Base-by-base conservation (phyloP, 179 eudicot genomes). In the Gypsophila paniculata region DNA sequence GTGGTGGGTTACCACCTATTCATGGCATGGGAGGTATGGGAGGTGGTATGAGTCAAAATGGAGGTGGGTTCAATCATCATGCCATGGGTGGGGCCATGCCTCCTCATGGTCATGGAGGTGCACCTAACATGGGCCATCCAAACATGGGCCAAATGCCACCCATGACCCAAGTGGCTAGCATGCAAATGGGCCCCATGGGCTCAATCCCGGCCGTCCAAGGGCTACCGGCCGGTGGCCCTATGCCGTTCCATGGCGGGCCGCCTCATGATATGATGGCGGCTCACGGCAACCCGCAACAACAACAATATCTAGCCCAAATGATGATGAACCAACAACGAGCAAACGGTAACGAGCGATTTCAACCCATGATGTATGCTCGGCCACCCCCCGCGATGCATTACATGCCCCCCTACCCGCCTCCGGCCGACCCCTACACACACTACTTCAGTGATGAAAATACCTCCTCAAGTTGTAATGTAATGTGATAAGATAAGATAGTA, bases 291-390 rank as follows among this genome's bases (percentile, higher is more conserved):
- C 90, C 92, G 0, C 82, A 86, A 72, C 81, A 87, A 22, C 96
- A 90, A 59, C 98, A 93, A 49, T 90, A 89, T 64, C 0, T 93
- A 76, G 89, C 91, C 3, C 91, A 90, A 58, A 84, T 85, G 89
- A 91, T 91, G 98, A 89, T 93, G 96, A 86, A 84, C 81, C 98
- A 93, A 68, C 98, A 93, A 76, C 78, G 91, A 0, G 87, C 89
- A 2, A 81, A 83, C 11, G 97, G 98, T 32, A 88, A 85, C 34
- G 97, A 89, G 74, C 76, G 88, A 83, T 91, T 91, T 68, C 96
- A 91, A 32, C 97, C 96, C 15, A 89, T 93, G 98, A 93, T 93
- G 96, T 93, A 93, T 8, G 93, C 95, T 4, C 85, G 91, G n/a
- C 96, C 91, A 1, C 93, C 93, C 0, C 89, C 96, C 3, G 89